Base-by-base conservation (phyloP, 257 asterid genomes). In the Solanum medicagineum region DNA sequence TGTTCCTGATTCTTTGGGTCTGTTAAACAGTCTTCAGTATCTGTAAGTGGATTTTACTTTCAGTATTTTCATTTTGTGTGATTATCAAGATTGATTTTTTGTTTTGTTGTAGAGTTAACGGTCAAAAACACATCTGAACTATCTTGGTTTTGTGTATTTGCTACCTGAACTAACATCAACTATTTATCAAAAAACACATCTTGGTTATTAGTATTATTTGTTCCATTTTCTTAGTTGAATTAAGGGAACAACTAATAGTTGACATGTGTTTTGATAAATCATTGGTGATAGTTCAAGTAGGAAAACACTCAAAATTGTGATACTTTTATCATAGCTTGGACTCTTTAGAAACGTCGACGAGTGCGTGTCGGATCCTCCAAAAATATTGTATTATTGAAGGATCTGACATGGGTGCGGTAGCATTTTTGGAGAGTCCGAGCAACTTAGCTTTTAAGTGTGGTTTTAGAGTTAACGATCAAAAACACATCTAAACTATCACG, bases 1-100 rank as follows among this genome's bases (percentile, higher is more conserved):
- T 55, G 85, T 95, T 17, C 98, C 99, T 10, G 94, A 92, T 79
- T 89, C 97, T 68, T 85, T 95, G 85, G 97, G 97, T 10, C 90
- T 88, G 63, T 85, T 94, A 88, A 89, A 86, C n/a, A 89, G 84
- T 84, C 94, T 95, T 29, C 97, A 95, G 60, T 96, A 96, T 89
- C 85, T 96, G 99, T 96, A 91, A 91, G 98, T 42, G 29, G 88
- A 26, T n/a, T 60, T 29, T 54, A 79, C 14, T 47, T 8, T 32
- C 57, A 26, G 19, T 55, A 10, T 86, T 85, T 56, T 83, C 14
- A 20, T 51, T 44, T 85, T 84, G 45, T 51, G 56, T 42, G 44
- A 26, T 49, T 84, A 6, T 75, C 77, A 29, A 19, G 53, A 56
- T 49, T 19, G 3, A 4, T 22, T 45, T 63, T 15, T 32, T 57